Evolutionary conservation across 805 yeast species (phyloP).

Genomic region (Wickerhamiella vanderwaltii): DNA sequence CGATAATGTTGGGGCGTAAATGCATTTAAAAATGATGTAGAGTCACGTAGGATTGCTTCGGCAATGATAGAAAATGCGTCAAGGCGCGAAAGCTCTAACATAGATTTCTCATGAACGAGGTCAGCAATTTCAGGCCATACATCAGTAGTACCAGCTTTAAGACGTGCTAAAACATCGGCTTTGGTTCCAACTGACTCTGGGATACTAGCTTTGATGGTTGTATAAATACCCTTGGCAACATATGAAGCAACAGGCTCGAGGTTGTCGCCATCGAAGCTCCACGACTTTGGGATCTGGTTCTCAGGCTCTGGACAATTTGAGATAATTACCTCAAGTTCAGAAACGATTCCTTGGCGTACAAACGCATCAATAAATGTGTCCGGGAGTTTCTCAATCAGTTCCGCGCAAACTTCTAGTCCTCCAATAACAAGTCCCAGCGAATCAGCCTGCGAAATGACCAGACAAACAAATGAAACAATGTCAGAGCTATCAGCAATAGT

Average conservation of each 20-base stretch:
- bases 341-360: slow-evolving; percentile 11
- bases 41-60: neutral
- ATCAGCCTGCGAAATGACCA: slow-evolving; percentile 17
- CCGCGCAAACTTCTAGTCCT: slow-evolving; percentile 18
- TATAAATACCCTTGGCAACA: slow-evolving; percentile 37
- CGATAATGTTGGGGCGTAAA: neutral
- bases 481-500: slow-evolving; percentile 9
- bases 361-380: slow-evolving; percentile 6
- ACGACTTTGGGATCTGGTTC: neutral
- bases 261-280: neutral
- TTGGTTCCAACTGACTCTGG: slow-evolving; percentile 14
- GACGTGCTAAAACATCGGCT: slow-evolving; percentile 15
- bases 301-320: slow-evolving; percentile 2
- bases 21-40: neutral
- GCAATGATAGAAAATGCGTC: slow-evolving; percentile 9
- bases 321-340: slow-evolving; percentile 11
- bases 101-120: slow-evolving; percentile 39
- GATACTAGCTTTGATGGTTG: slow-evolving; percentile 38
- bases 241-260: slow-evolving; percentile 25
- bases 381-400: slow-evolving; percentile 12
- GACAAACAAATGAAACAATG: slow-evolving; percentile 13
- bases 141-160: neutral
- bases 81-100: slow-evolving; percentile 18
- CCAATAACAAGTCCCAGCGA: slow-evolving; percentile 12
- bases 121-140: slow-evolving; percentile 41